Conservation (phyloP, 345 rosid species). For the Psidium friedrichsthalianum region DNA sequence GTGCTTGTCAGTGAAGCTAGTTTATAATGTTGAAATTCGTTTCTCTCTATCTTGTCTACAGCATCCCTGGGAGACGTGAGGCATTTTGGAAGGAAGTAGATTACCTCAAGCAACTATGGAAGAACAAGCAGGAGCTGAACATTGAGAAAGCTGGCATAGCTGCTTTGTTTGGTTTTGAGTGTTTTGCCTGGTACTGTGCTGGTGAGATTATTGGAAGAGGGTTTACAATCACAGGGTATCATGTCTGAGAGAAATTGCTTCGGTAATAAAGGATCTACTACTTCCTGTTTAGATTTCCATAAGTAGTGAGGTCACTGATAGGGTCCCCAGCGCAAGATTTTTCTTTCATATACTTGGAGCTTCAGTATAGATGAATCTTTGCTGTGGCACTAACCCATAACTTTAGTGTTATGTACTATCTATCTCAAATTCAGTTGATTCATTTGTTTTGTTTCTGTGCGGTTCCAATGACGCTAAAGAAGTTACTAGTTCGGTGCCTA, state of each 20-base stretch:
- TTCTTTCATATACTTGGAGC: background rate
- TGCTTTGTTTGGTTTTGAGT: constrained; percentile 40
- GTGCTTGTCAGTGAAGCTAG: background rate
- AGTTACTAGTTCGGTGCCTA: background rate
- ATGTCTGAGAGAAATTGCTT: constrained; percentile 8
- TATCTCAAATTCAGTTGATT: background rate
- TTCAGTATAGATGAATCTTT: background rate
- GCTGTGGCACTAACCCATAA: background rate
- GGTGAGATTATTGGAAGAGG: constrained; percentile 51
- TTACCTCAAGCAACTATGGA: constrained; percentile 17
- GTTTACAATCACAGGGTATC: constrained; percentile 37
- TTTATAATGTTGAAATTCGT: background rate
- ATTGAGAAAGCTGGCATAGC: constrained; percentile 41
- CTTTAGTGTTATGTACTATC: background rate
- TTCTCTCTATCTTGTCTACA: constrained; percentile 1
- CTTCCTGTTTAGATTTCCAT: background rate
- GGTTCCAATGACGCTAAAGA: background rate
- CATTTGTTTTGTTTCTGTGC: background rate
- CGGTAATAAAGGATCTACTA: background rate
- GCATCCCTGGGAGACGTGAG: constrained; percentile 25
- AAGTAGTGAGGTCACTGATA: background rate
- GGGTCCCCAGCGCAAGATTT: background rate
- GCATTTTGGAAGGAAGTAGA: constrained; percentile 41
- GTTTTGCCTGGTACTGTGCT: constrained; percentile 36
- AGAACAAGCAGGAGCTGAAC: constrained; percentile 26